Evolutionary conservation across 148 eudicot genomes (phyloP), one percentile per base, ranked within the genome.

Genomic region (Cornus kousa): DNA sequence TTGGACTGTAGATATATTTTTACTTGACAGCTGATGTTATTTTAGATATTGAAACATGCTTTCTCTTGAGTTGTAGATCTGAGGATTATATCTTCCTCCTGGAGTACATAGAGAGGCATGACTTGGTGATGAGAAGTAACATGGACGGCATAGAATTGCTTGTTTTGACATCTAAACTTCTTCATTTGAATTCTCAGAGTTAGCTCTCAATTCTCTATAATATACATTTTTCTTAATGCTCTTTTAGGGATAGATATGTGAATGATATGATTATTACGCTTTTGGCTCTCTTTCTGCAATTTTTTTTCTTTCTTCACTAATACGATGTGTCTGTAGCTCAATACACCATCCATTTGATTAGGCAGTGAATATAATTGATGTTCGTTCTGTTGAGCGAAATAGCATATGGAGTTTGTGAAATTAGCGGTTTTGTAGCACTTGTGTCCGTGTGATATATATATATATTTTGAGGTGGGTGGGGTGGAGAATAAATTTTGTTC

Each of bases 121-220:
- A 90, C 55, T 72, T 77, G 53, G 77, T 86, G 73, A 67, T 95
- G 88, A 85, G 82, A 83, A 77, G 81, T 60, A 73, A 33, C 19
- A 78, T 95, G 2, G 39, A 74, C 39, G 90, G 82, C 39, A 84
- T 85, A 7, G 94, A 90, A 75, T 73, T 95, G 71, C 75, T 90
- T 48, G 78, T 95, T 24, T 85, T 90, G 55, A 68, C 97, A 55
- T 95, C 98, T 20, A 85, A 70, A 73, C 82, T 79, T 64, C 84
- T 95, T 75, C 78, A 76, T 17, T 71, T 72, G 76, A 46, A 78
- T 32, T 85, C 84, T 48, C 88, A 88, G 74, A 80, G 98, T 95
- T 81, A 83, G 90, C 68, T 77, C 43, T 32, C 48, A 10, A 50
- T 24, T 76, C 40, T 78, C 71, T 68, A 7, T 23, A 31, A 5